Percentiles rank a stretch among this genome's conserved stretches.
phyloP scores from a whole-genome alignment of 805 yeast genomes.

The Scheffersomyces stipitis region DNA sequence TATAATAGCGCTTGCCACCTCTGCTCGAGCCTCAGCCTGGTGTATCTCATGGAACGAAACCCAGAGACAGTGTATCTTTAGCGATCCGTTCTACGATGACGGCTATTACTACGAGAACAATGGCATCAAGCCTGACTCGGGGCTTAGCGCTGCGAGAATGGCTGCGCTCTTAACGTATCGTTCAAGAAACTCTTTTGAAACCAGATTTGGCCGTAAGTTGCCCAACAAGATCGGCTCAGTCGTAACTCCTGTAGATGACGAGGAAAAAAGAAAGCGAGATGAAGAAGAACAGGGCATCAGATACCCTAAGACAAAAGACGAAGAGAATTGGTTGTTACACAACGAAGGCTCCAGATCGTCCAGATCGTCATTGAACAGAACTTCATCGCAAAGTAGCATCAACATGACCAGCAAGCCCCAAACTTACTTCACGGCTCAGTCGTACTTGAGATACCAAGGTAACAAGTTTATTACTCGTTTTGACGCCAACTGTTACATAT shows the following conservation, averaged over 20 bases:
- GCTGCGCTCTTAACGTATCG: slow-evolving; percentile 91
- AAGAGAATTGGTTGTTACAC: slow-evolving; percentile 80
- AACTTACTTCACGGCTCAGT: slow-evolving; percentile 89
- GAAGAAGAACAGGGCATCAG: slow-evolving; percentile 27
- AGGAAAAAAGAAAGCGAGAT: background rate
- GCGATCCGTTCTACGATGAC: slow-evolving; percentile 90
- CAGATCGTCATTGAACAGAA: slow-evolving; percentile 11
- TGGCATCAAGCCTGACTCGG: slow-evolving; percentile 67
- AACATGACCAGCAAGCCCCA: slow-evolving; percentile 37
- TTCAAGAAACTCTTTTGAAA: slow-evolving; percentile 87
- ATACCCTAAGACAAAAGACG: slow-evolving; percentile 51
- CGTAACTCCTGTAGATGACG: background rate
- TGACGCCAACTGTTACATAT: slow-evolving; percentile 95
- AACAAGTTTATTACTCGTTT: slow-evolving; percentile 84
- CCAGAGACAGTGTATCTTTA: slow-evolving; percentile 92
- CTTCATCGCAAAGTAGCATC: slow-evolving; percentile 9
- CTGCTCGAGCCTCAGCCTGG: slow-evolving; percentile 97
- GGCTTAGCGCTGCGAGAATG: slow-evolving; percentile 97
- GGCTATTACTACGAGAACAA: slow-evolving; percentile 77
- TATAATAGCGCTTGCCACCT: slow-evolving; percentile 84
- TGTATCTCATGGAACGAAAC: slow-evolving; percentile 99
- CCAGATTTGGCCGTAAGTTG: slow-evolving; percentile 80
- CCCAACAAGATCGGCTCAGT: slow-evolving; percentile 17
- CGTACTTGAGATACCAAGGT: slow-evolving; percentile 92
- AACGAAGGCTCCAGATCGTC: slow-evolving; percentile 68